Percentiles rank a stretch among this genome's conserved stretches.
Conservation (phyloP, 441 rosid genomes). For the Euphorbia schlechtendalii region DNA sequence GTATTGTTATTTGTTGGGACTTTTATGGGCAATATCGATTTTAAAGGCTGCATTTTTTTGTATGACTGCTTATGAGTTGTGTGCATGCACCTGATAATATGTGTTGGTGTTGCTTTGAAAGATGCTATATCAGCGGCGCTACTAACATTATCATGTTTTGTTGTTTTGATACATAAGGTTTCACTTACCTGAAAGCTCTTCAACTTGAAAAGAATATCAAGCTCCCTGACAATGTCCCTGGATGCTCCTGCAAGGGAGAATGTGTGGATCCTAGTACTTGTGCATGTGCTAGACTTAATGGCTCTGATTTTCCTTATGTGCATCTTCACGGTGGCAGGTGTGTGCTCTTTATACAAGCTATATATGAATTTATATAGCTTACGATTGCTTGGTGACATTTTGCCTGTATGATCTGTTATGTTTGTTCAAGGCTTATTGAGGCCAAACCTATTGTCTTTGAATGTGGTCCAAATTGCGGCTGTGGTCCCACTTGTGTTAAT, state of each 20-base stretch:
- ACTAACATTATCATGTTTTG: conserved; percentile 4
- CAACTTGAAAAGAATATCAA: conserved; percentile 49
- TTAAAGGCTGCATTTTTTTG: not conserved
- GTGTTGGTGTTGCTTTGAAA: not conserved
- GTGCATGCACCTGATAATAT: not conserved
- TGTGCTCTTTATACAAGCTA: conserved; percentile 2
- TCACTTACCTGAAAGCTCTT: conserved; percentile 44
- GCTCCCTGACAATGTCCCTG: conserved; percentile 47
- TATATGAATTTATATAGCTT: not conserved
- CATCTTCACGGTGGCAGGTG: conserved; percentile 84
- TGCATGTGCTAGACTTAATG: conserved; percentile 76
- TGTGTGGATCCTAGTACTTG: conserved; percentile 61
- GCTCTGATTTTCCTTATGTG: conserved; percentile 80
- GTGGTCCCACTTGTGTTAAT: conserved; percentile 74
- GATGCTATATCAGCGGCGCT: not conserved
- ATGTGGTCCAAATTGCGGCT: conserved; percentile 89
- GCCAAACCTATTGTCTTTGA: conserved; percentile 79
- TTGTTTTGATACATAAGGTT: conserved; percentile 41
- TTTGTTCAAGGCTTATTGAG: conserved; percentile 57
- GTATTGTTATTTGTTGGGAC: too few relatives aligned
- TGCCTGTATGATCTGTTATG: conserved; percentile 16
- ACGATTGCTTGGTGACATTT: conserved; percentile 1
- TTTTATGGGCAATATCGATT: not conserved
- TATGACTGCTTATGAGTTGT: not conserved
- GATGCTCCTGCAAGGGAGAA: conserved; percentile 57